Base-by-base conservation (phyloP, 495 filamentous ascomycete genomes). In the Penicillium angulare region DNA sequence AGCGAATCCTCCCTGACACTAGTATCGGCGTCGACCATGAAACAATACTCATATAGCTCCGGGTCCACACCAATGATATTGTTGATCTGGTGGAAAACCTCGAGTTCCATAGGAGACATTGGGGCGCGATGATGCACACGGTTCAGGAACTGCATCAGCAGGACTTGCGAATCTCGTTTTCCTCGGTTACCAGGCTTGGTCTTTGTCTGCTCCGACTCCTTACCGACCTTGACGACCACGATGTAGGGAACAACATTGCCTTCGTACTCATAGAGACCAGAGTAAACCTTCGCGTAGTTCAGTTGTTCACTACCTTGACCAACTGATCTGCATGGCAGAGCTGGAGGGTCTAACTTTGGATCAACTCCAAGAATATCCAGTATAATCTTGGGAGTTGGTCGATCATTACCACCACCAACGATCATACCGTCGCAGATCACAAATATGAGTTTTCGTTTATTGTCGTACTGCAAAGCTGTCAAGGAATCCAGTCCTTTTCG, bases 61-160 rank as follows among this genome's bases (percentile, higher is more conserved):
- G 93, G 93, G 58, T 98, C 90, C 22, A 98, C 93, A 53, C 93
- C 93, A 55, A 98, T 98, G 60, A 98, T 88, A 64, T 98, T 98
- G 74, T 95, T 95, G 76, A 98, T 92, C 66, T 98, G 93, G 57
- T 98, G 92, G 77, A 95, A 96, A 75, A 97, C 92, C 65, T 98
- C 93, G 17, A 98, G 79, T 68, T 98, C 92, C 20, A 98, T 84
- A 8, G 93, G 95, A 34, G 84, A 89, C 93, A 98, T 98, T 5
- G 92, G 84, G 4, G 86, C 74, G 50, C 90, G 89, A 66, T 98
- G 88, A 66, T 98, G 93, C 13, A 98, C 92, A 43, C 95, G 90
- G 72, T 97, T 97, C 57, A 98, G 82, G 82, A 98, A 97, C 66
- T 84, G 87, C 64, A 87, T 79, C 23, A 87, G 63, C 47, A 90